Evolutionary conservation across 2,329 filamentous ascomycete genomes (phyloP).

Genomic region (Penicillium sp.): DNA sequence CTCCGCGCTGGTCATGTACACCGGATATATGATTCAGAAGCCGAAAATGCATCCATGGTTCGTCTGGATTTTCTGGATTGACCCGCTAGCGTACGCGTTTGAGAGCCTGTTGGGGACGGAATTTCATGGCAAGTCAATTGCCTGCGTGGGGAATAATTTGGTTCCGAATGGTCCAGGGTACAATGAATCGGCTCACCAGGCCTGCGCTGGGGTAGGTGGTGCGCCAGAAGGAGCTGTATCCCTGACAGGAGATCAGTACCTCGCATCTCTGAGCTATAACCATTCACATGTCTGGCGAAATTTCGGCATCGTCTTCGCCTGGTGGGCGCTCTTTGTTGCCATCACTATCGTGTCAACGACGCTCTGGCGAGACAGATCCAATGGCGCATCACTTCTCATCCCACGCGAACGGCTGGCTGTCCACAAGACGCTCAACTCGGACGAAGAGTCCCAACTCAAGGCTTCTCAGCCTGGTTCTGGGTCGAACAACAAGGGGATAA

Average conservation of each 20-base stretch:
- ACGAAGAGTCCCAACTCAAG: slow-evolving; percentile 55
- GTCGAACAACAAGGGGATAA: slow-evolving; percentile 1
- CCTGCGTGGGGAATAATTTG: slow-evolving; percentile 42
- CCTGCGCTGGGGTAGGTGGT: slow-evolving; percentile 60
- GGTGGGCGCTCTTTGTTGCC: slow-evolving; percentile 64
- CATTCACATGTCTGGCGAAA: slow-evolving; percentile 63
- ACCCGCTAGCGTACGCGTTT: slow-evolving; percentile 46
- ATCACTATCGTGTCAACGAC: slow-evolving; percentile 64
- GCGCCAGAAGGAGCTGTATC: slow-evolving; percentile 54
- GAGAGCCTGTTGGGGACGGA: slow-evolving; percentile 45
- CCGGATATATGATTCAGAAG: slow-evolving; percentile 52
- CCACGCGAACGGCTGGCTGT: slow-evolving; percentile 61
- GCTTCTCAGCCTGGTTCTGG: too few species aligned
- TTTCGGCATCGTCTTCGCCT: slow-evolving; percentile 66
- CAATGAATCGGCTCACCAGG: slow-evolving; percentile 25
- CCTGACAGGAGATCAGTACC: slow-evolving; percentile 64
- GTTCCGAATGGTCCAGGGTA: slow-evolving; percentile 43
- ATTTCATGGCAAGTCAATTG: slow-evolving; percentile 40
- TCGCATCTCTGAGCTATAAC: slow-evolving; percentile 59
- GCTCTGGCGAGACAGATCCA: slow-evolving; percentile 60
- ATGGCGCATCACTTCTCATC: slow-evolving; percentile 63
- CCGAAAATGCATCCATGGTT: slow-evolving; percentile 60
- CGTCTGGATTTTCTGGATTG: slow-evolving; percentile 51
- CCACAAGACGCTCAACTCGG: slow-evolving; percentile 35
- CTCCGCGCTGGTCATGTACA: slow-evolving; percentile 44